Evolutionary conservation across 345 rosid genomes (phyloP), one percentile per base, ranked within the genome.

Genomic region (Eucalyptus erythrocorys): DNA sequence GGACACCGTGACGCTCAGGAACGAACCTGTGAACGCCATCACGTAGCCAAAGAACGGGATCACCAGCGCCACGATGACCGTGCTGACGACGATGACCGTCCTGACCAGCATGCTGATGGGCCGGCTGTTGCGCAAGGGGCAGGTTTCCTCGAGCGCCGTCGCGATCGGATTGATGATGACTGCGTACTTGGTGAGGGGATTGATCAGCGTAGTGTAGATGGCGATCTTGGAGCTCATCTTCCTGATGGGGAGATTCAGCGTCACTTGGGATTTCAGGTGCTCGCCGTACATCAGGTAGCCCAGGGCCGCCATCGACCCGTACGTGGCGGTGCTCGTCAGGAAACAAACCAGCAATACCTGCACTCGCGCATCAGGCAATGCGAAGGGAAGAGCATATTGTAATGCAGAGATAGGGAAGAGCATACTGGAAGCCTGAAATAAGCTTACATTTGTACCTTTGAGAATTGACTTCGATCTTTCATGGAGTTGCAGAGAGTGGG

Each of bases 231-330:
- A 87, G 66, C 92, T 87, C 9, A 96, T 47, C 85, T 92, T 94
- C 47, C 84, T 88, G 10, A 90, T 43, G 2, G 98, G 98, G 82
- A 95, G 97, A 64, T 94, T 96, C 57, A 96, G 87, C 21, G 98
- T 96, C 85, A 95, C 93, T 91, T 96, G 98, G 79, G 98, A 94
- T 43, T 92, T 92, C 43, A 94, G 43, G 84, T 90, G 86, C 48
- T 95, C 91, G 51, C 98, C 97, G 55, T 90, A 96, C 97, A 95
- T 96, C 37, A 91, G 89, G 92, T 95, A 96, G 48, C 98, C 97
- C 34, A 96, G 89, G 66, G 91, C 86, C 1, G 96, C 95, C 94
- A 93, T 93, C 43, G 95, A 92, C 80, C 93, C 96, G 17, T 96
- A 95, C 51, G 90, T 92, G 87, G 94, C 16, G 32, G 97, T 92